A percentile compares a stretch with the other conserved stretches of the same genome.
Evolutionary conservation across 2,329 filamentous ascomycete species (phyloP).

Genomic region (Talaromyces sp.): DNA sequence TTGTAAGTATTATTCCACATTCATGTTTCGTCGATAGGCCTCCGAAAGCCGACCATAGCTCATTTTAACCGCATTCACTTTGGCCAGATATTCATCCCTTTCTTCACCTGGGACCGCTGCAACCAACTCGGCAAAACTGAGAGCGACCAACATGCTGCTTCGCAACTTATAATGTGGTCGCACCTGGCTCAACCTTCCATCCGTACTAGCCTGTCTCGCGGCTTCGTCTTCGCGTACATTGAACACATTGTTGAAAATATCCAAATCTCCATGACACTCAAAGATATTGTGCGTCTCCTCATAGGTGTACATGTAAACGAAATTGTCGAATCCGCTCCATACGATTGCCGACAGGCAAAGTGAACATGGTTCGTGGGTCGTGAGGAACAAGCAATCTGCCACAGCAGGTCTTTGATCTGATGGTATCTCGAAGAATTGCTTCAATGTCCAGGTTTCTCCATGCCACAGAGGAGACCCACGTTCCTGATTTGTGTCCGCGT

Average conservation of each 20-base stretch:
- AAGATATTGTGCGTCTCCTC: slow-evolving; percentile 16
- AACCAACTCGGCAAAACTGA: slow-evolving; percentile 13
- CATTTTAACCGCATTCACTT: slow-evolving; percentile 7
- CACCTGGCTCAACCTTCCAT: slow-evolving; percentile 10
- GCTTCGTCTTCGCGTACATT: slow-evolving; percentile 11
- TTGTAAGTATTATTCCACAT: slow-evolving; percentile 1
- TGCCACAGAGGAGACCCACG: slow-evolving; percentile 15
- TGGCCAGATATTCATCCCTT: slow-evolving; percentile 3
- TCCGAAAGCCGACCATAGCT: slow-evolving; percentile 15
- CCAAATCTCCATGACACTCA: slow-evolving; percentile 14
- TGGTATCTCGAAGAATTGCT: slow-evolving; percentile 15
- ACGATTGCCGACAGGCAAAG: slow-evolving; percentile 15
- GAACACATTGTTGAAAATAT: slow-evolving; percentile 16
- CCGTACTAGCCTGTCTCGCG: slow-evolving; percentile 9
- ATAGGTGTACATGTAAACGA: slow-evolving; percentile 16
- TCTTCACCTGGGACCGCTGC: slow-evolving; percentile 1
- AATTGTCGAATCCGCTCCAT: slow-evolving; percentile 17
- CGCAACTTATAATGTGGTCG: slow-evolving; percentile 15
- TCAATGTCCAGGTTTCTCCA: slow-evolving; percentile 16
- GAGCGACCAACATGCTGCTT: slow-evolving; percentile 12
- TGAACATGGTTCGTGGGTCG: slow-evolving; percentile 16
- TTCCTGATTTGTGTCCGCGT: slow-evolving; percentile 16
- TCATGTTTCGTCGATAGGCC: slow-evolving; percentile 14
- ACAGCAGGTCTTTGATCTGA: slow-evolving; percentile 1
- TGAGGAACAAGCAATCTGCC: slow-evolving; percentile 8